Percentiles rank a stretch among this genome's conserved stretches.
phyloP scores from a whole-genome alignment of 257 asterid genomes.

The Jacaranda copaia region DNA sequence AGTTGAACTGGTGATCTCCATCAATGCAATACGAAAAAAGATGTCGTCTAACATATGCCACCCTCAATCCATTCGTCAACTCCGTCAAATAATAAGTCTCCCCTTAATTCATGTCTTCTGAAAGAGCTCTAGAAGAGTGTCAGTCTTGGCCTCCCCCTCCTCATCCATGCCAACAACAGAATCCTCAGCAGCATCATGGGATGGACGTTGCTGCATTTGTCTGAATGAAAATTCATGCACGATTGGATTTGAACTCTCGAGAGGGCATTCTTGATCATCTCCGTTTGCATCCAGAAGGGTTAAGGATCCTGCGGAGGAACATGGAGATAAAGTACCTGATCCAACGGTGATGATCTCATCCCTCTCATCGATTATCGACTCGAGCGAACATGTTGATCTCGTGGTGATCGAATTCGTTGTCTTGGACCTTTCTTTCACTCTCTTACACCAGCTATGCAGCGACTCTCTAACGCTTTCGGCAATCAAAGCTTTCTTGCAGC shows the following conservation, averaged over 20 bases:
- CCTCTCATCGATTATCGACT: constrained; percentile 62
- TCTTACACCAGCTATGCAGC: constrained; percentile 91
- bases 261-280: constrained; percentile 35
- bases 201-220: constrained; percentile 36
- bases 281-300: constrained; percentile 40
- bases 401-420: constrained; percentile 67
- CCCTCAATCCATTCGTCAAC: too few relatives aligned
- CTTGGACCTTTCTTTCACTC: constrained; percentile 77
- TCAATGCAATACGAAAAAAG: too few relatives aligned
- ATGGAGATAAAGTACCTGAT: constrained; percentile 71
- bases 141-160: constrained; percentile 41
- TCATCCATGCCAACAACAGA: constrained; percentile 17
- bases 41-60: too few relatives aligned
- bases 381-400: constrained; percentile 74
- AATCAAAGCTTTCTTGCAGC: constrained; percentile 78
- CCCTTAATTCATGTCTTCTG: constrained; percentile 46
- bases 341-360: constrained; percentile 72
- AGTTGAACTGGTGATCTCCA: too few relatives aligned
- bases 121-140: constrained; percentile 65
- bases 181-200: constrained; percentile 32
- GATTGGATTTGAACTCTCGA: constrained; percentile 33
- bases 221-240: constrained; percentile 43
- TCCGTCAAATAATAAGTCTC: neutral
- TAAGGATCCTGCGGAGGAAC: constrained; percentile 63
- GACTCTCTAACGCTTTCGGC: constrained; percentile 90